Evolutionary conservation across 352 stramenopile species (phyloP).

Genomic region (Pythium rishiriense): DNA sequence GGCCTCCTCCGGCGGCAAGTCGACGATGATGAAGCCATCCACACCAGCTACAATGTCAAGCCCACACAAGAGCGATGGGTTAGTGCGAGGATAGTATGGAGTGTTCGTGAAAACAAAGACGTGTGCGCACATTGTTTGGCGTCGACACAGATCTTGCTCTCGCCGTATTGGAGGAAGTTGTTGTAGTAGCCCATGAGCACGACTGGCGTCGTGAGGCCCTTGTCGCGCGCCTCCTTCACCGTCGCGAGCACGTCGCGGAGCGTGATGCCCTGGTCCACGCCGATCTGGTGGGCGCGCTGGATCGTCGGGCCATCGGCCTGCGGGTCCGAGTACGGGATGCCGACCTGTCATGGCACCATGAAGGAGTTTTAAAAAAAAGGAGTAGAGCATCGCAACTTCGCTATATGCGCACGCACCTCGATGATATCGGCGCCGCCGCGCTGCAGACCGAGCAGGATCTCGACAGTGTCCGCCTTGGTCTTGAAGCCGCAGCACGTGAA

Average conservation of each 20-base stretch:
- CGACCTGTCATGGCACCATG: constrained; percentile 61
- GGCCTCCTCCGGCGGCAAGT: constrained; percentile 96
- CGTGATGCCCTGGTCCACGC: constrained; percentile 93
- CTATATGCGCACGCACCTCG: constrained; percentile 47
- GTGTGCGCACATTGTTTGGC: constrained; percentile 72
- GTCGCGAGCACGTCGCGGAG: constrained; percentile 93
- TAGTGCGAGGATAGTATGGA: too few species aligned
- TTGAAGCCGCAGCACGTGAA: constrained; percentile 98
- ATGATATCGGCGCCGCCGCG: constrained; percentile 96
- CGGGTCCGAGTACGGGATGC: constrained; percentile 98
- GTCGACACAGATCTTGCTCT: constrained; percentile 89
- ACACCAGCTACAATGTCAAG: constrained; percentile 66
- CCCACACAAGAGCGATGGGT: background rate
- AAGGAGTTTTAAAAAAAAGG: background rate
- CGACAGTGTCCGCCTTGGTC: constrained; percentile 92
- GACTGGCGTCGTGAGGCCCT: constrained; percentile 94
- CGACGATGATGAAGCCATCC: constrained; percentile 98
- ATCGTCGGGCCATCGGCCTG: constrained; percentile 98
- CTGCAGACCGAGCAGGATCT: constrained; percentile 96
- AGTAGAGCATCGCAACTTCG: background rate
- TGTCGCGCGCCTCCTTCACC: constrained; percentile 86
- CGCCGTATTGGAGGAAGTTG: constrained; percentile 96
- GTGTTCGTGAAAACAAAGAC: too few species aligned
- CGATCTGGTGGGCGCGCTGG: constrained; percentile 93
- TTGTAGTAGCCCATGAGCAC: constrained; percentile 99